These are phyloP conservation scores for Aspergillus baeticus DNA, from an alignment of 495 filamentous ascomycete genomes.

Conservation along the genomic window DNA sequence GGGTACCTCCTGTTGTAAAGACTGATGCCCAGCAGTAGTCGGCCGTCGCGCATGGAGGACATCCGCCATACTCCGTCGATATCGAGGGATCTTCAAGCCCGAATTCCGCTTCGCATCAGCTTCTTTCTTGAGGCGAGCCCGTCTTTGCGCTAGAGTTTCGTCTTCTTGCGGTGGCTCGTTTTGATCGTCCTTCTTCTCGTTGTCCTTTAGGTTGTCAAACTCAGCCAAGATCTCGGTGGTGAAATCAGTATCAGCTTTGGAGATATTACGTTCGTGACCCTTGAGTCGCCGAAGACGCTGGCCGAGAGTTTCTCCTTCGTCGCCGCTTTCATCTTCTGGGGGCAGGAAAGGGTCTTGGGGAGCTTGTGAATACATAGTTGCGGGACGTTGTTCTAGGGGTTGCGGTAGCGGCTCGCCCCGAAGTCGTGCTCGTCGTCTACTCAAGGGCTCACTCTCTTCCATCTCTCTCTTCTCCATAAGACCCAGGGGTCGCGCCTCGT, in stretches of 20 bases:
- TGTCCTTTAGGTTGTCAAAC: slow-evolving; percentile 54
- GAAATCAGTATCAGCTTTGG: slow-evolving; percentile 65
- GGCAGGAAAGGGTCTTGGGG: slow-evolving; percentile 13
- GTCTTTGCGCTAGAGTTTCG: slow-evolving; percentile 87
- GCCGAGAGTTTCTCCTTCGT: slow-evolving; percentile 77
- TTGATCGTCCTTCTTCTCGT: slow-evolving; percentile 17
- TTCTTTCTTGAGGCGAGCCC: slow-evolving; percentile 75
- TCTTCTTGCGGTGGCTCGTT: slow-evolving; percentile 50
- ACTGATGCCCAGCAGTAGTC: slow-evolving; percentile 29
- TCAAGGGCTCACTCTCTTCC: slow-evolving; percentile 91
- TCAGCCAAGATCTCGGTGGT: slow-evolving; percentile 75
- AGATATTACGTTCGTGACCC: slow-evolving; percentile 50
- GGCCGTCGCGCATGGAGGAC: slow-evolving; percentile 59
- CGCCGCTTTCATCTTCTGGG: slow-evolving; percentile 41
- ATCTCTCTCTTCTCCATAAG: slow-evolving; percentile 80
- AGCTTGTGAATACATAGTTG: slow-evolving; percentile 35
- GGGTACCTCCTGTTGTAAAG: slow-evolving; percentile 32
- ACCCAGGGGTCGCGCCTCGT: slow-evolving; percentile 71
- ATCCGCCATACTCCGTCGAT: slow-evolving; percentile 66
- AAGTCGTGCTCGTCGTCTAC: slow-evolving; percentile 73
- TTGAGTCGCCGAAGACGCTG: slow-evolving; percentile 71
- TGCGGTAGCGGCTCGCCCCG: slow-evolving; percentile 49
- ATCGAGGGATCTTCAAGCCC: slow-evolving; percentile 31
- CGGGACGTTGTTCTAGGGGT: slow-evolving; percentile 35
- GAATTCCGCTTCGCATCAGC: slow-evolving; percentile 43